These are phyloP conservation scores for Gastrolobium villosum DNA, from an alignment of 306 rosid species.

Conservation along the genomic window DNA sequence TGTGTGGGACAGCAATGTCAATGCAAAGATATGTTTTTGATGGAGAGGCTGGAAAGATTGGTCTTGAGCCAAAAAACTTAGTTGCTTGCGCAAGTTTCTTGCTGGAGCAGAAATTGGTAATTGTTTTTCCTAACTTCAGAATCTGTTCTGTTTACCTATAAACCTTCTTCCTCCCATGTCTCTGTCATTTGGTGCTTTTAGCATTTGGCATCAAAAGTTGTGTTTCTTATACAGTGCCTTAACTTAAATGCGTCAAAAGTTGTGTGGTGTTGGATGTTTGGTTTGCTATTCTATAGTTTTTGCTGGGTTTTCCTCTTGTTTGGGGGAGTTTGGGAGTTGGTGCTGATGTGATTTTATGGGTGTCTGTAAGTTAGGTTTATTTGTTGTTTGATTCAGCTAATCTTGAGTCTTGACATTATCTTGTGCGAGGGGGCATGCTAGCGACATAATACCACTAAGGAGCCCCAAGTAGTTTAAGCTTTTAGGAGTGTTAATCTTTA, in stretches of 20 bases:
- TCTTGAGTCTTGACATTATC: conserved; percentile 22
- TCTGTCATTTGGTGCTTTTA: conserved; percentile 10
- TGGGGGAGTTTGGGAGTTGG: not conserved
- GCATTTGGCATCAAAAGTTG: not conserved
- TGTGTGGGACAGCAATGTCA: conserved; percentile 73
- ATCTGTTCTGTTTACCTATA: not conserved
- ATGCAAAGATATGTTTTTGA: conserved; percentile 87
- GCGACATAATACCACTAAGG: not conserved
- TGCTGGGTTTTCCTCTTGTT: conserved; percentile 27
- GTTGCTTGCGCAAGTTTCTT: conserved; percentile 93
- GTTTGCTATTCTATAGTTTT: conserved; percentile 33
- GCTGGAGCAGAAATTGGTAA: conserved; percentile 93
- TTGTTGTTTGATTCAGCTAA: conserved; percentile 5
- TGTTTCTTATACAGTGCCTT: conserved; percentile 8
- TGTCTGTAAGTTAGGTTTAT: conserved; percentile 24
- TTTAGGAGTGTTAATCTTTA: not conserved
- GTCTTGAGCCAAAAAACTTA: conserved; percentile 84
- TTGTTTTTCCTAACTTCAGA: conserved; percentile 9
- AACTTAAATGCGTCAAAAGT: not conserved
- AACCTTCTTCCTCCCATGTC: not conserved
- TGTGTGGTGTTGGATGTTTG: conserved; percentile 10
- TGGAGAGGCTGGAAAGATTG: conserved; percentile 88
- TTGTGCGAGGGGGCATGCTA: not conserved
- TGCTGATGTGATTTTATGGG: conserved; percentile 21
- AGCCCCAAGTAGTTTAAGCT: conserved; percentile 8